Conservation (phyloP, 163 green algal species). For the Scenedesmus sp. region DNA sequence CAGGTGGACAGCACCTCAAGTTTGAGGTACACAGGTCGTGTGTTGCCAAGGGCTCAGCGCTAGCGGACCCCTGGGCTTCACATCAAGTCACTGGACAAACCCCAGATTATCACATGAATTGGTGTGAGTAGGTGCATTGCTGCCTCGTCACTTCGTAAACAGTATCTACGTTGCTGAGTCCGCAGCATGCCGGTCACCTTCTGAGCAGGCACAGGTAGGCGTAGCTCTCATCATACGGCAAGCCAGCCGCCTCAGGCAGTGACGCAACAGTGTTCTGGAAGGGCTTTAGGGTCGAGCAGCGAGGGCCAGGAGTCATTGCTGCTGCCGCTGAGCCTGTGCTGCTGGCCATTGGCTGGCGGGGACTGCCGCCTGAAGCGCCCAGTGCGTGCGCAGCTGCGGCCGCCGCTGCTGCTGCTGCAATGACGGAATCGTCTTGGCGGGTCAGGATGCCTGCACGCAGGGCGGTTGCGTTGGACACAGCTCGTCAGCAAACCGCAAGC, state of each 20-base stretch:
- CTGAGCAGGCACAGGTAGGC: constrained; percentile 52
- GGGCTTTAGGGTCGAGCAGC: constrained; percentile 2
- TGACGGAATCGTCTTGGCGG: neutral
- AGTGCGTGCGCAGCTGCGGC: neutral
- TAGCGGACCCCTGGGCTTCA: too few relatives aligned
- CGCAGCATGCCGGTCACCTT: neutral
- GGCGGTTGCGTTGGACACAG: too few relatives aligned
- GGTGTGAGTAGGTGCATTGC: too few relatives aligned
- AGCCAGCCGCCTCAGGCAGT: constrained; percentile 39
- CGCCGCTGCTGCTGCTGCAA: neutral
- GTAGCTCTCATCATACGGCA: constrained; percentile 49
- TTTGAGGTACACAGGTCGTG: too few relatives aligned
- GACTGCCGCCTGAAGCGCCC: neutral
- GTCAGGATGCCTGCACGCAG: constrained; percentile 3
- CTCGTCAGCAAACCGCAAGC: too few relatives aligned
- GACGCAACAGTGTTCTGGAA: constrained; percentile 39
- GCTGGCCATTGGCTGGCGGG: neutral
- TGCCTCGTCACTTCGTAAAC: too few relatives aligned
- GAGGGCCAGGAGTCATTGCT: neutral
- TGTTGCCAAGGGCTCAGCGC: too few relatives aligned
- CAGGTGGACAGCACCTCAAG: too few relatives aligned
- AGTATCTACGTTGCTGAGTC: too few relatives aligned
- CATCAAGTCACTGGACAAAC: too few relatives aligned
- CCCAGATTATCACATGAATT: too few relatives aligned
- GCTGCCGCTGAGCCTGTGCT: neutral